These are phyloP conservation scores for Xylaria sp. DNA, from an alignment of 2,329 filamentous ascomycete species.

Conservation along the genomic window DNA sequence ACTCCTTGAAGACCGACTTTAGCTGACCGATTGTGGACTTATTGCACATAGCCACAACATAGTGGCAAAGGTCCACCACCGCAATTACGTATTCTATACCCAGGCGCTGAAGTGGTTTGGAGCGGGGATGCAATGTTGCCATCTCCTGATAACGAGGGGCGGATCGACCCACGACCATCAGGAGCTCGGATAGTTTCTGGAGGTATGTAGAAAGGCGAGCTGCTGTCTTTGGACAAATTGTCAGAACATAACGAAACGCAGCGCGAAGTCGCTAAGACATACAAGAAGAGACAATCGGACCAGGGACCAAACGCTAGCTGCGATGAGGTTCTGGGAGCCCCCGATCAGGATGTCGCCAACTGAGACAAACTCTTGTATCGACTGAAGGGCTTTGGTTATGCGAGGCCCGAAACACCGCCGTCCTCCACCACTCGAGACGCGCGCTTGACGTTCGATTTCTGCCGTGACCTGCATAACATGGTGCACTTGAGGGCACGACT, in stretches of 20 bases:
- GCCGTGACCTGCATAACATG: conserved; percentile 57
- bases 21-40: conserved; percentile 51
- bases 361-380: conserved; percentile 56
- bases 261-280: conserved; percentile 21
- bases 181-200: conserved; percentile 54
- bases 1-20: conserved; percentile 47
- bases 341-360: conserved; percentile 57
- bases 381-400: conserved; percentile 54
- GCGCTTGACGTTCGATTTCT: conserved; percentile 49
- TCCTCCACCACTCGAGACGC: conserved; percentile 33
- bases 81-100: conserved; percentile 56
- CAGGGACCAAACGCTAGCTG: conserved; percentile 58
- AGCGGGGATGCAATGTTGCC: conserved; percentile 54
- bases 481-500: conserved; percentile 45
- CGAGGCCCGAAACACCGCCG: conserved; percentile 54
- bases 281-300: conserved; percentile 57
- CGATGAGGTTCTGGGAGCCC: conserved; percentile 57
- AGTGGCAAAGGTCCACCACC: conserved; percentile 54
- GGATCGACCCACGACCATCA: conserved; percentile 56
- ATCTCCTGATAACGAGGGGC: conserved; percentile 55
- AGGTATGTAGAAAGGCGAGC: conserved; percentile 50
- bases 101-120: conserved; percentile 51
- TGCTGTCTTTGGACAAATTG: conserved; percentile 43
- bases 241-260: conserved; percentile 17
- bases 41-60: conserved; percentile 49